Evolutionary conservation across 2,329 filamentous ascomycete species (phyloP), one percentile per base, ranked within the genome.

Genomic region (Colletotrichum ledebouriae): DNA sequence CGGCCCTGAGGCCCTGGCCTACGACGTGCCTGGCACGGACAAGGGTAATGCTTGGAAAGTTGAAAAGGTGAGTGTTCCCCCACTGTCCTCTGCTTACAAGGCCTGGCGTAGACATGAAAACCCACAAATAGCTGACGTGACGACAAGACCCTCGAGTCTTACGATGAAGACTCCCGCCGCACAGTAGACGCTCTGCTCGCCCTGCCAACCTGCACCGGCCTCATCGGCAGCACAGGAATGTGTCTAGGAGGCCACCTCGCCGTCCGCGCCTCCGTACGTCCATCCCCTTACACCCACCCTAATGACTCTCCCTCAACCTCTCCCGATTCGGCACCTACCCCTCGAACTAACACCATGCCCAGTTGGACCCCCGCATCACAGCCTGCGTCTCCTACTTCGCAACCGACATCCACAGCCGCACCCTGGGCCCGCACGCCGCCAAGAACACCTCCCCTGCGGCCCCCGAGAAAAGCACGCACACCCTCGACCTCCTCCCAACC

Each of bases 161-260:
- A 98, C 78, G 94, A 98, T 74, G 92, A 91, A 77, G 93, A 95
- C 74, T 89, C 91, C 3, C 83, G 83, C 67, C 84, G 89, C 47
- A 87, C 89, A 3, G 88, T 95, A 41, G 89, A 93, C 77, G 82
- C 89, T 69, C 87, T 96, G 34, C 84, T 95, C 55, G 86, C 85
- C 25, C 85, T 94, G 22, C 86, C 89, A 4, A 94, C 91, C n/a
- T 93, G 94, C 80, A 97, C 90, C 70, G 94, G 94, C 57, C 86
- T 60, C 41, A 87, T 97, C 72, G 93, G 93, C 52, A 84, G 90
- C 4, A 94, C 92, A 12, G 93, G 93, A 69, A 98, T 98, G 94
- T 98, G 94, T 78, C 88, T 98, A 1, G 95, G 95, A 59, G 94
- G 95, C 1, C 95, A 98, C 77, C 87, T 98, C 17, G 93, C 89